Evolutionary conservation across 306 rosid species (phyloP).

Genomic region (Sicyos edulis): DNA sequence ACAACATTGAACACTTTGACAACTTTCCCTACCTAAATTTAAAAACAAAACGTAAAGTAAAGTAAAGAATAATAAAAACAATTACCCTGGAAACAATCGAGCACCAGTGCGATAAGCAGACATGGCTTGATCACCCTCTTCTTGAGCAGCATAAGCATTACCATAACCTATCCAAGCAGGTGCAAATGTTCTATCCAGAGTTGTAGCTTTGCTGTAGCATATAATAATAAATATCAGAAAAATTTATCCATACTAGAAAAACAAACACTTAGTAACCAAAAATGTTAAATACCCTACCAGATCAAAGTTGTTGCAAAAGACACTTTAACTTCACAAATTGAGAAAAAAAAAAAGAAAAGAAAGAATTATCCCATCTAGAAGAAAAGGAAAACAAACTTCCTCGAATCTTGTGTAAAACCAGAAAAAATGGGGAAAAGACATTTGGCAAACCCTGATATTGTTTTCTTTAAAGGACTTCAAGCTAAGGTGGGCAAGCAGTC

Average conservation of each 20-base stretch:
- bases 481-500: neutral
- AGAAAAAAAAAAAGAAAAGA: neutral
- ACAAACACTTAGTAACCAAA: neutral
- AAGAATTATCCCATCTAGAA: neutral
- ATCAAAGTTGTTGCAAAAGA: too few species aligned
- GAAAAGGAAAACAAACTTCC: neutral
- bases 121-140: slow-evolving; percentile 99
- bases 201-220: slow-evolving; percentile 75
- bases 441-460: neutral
- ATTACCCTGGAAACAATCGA: slow-evolving; percentile 94
- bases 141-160: slow-evolving; percentile 86
- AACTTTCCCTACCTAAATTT: neutral
- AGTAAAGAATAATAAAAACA: slow-evolving; percentile 11
- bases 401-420: neutral
- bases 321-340: neutral
- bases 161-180: slow-evolving; percentile 98
- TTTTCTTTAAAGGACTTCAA: neutral
- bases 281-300: neutral
- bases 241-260: neutral
- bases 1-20: neutral
- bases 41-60: neutral
- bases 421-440: neutral
- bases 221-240: slow-evolving; percentile 1
- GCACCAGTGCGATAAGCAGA: slow-evolving; percentile 96
- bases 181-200: slow-evolving; percentile 80